Evolutionary conservation across 257 asterid species (phyloP).

Genomic region (Penstemon davidsonii): DNA sequence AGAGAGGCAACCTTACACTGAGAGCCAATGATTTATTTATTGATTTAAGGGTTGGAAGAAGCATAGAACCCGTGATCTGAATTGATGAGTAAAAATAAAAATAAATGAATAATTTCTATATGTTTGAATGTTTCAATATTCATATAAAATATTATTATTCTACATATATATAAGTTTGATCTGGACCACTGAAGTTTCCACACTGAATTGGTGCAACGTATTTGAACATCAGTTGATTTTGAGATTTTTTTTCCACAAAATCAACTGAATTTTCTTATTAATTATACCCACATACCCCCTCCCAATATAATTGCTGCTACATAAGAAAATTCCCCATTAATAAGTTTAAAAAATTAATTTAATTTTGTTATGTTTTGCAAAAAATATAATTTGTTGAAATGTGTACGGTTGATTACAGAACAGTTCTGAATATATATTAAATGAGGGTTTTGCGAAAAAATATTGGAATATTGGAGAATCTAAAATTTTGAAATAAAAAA

Average conservation of each 20-base stretch:
- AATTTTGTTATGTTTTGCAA: too few species aligned
- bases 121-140: background rate
- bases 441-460: too few species aligned
- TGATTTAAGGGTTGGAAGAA: conserved; percentile 8
- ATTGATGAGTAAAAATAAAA: background rate
- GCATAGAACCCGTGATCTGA: conserved; percentile 24
- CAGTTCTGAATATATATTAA: too few species aligned
- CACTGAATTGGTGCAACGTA: background rate
- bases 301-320: too few species aligned
- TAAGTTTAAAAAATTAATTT: too few species aligned
- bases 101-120: conserved; percentile 3
- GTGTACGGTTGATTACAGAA: too few species aligned
- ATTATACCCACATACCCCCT: background rate
- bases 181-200: background rate
- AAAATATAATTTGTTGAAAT: too few species aligned
- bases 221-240: background rate
- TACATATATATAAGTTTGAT: background rate
- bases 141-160: background rate
- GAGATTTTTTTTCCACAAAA: background rate
- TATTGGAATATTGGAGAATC: too few species aligned
- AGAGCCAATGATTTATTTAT: background rate
- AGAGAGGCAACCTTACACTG: background rate
- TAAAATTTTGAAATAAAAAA: too few species aligned
- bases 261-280: background rate
- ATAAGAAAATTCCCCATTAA: too few species aligned